These are phyloP conservation scores for Paspalum notatum DNA, from an alignment of 176 grass and related monocot species.

Conservation along the genomic window DNA sequence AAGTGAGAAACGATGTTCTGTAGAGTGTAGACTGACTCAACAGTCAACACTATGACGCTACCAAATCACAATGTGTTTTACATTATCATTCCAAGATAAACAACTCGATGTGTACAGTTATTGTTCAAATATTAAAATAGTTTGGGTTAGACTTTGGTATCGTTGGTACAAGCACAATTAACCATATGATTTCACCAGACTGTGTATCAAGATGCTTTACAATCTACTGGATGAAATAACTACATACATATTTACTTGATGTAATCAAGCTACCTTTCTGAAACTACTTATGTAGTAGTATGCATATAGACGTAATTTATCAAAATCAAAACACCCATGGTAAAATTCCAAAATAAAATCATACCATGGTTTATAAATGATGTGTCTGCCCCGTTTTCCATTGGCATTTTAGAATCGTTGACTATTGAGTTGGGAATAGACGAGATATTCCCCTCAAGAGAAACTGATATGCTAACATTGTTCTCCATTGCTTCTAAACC, in stretches of 20 bases:
- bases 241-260: neutral
- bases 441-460: conserved; percentile 66
- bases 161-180: neutral
- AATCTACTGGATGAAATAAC: neutral
- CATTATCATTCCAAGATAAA: neutral
- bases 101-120: neutral
- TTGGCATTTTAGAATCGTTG: conserved; percentile 48
- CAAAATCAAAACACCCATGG: neutral
- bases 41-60: neutral
- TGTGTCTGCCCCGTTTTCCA: conserved; percentile 49
- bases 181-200: neutral
- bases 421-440: conserved; percentile 41
- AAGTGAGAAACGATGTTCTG: neutral
- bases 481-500: conserved; percentile 63
- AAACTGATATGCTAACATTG: conserved; percentile 59
- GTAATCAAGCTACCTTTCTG: neutral
- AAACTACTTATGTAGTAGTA: neutral
- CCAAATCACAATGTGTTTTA: neutral
- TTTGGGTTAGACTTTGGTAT: neutral
- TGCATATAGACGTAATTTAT: conserved; percentile 6
- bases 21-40: neutral
- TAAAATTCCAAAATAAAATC: conserved; percentile 25
- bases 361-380: conserved; percentile 85
- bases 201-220: neutral
- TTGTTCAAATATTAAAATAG: neutral